phyloP scores from a whole-genome alignment of 2,329 filamentous ascomycete species.

The Zymoseptoria passerinii region DNA sequence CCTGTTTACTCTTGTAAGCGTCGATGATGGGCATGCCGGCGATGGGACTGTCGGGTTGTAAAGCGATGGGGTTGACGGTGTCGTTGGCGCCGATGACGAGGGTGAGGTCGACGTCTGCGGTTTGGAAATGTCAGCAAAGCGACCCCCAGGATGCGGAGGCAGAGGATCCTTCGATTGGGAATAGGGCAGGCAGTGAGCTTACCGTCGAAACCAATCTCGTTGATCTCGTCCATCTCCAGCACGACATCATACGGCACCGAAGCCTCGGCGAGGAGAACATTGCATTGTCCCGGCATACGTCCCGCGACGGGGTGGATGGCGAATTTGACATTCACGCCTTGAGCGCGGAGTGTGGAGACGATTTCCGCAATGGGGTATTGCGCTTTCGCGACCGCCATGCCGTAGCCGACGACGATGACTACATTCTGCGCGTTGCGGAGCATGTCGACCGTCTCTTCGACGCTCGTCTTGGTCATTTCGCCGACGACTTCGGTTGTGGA shows the following conservation, averaged over 20 bases:
- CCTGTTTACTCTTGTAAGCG: constrained; percentile 89
- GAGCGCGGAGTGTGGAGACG: constrained; percentile 61
- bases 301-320: constrained; percentile 72
- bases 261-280: constrained; percentile 80
- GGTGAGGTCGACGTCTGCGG: constrained; percentile 63
- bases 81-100: constrained; percentile 84
- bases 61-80: constrained; percentile 81
- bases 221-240: constrained; percentile 93
- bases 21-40: constrained; percentile 89
- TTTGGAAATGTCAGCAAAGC: too few species aligned
- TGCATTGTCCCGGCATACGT: constrained; percentile 88
- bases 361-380: constrained; percentile 87
- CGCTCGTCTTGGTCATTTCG: constrained; percentile 64
- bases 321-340: constrained; percentile 74
- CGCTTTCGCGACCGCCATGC: constrained; percentile 89
- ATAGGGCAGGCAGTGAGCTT: not conserved
- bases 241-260: constrained; percentile 87
- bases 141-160: too few species aligned
- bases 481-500: constrained; percentile 68
- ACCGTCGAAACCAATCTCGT: constrained; percentile 67
- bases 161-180: not conserved
- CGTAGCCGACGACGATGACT: constrained; percentile 85
- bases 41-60: constrained; percentile 75
- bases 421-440: constrained; percentile 71
- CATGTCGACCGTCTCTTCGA: constrained; percentile 73